These are phyloP conservation scores for Saccharomyces pastorianus DNA, from an alignment of 1,139 yeast genomes.

Conservation along the genomic window DNA sequence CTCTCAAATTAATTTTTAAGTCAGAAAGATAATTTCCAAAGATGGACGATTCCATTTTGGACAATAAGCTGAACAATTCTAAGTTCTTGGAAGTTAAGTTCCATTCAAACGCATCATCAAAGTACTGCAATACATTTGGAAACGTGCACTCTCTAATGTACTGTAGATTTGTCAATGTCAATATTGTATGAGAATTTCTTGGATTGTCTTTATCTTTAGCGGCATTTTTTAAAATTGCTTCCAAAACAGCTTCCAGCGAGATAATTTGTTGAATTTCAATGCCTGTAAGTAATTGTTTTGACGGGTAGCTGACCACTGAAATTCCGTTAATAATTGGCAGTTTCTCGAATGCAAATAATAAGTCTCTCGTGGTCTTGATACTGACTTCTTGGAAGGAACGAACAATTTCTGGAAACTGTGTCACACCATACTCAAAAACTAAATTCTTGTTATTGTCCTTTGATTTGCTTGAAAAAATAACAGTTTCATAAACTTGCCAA, in stretches of 20 bases:
- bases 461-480: constrained; percentile 3
- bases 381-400: constrained; percentile 37
- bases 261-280: constrained; percentile 44
- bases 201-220: constrained; percentile 33
- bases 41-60: constrained; percentile 45
- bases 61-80: constrained; percentile 38
- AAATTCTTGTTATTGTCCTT: constrained; percentile 12
- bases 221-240: constrained; percentile 42
- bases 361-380: constrained; percentile 32
- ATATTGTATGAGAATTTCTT: constrained; percentile 34
- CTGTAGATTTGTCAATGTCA: constrained; percentile 46
- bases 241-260: constrained; percentile 43
- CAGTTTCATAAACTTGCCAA: constrained; percentile 31
- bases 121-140: constrained; percentile 41
- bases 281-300: constrained; percentile 38
- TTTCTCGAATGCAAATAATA: constrained; percentile 30
- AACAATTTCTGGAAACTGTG: constrained; percentile 41
- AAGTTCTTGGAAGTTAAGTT: constrained; percentile 36
- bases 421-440: constrained; percentile 35
- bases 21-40: constrained; percentile 45
- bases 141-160: constrained; percentile 39
- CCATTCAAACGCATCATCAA: constrained; percentile 43
- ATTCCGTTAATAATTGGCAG: constrained; percentile 35
- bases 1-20: constrained; percentile 42
- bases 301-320: constrained; percentile 36